These are phyloP conservation scores for Harrya chromipes DNA, from an alignment of 768 basidiomycete genomes.

Conservation along the genomic window DNA sequence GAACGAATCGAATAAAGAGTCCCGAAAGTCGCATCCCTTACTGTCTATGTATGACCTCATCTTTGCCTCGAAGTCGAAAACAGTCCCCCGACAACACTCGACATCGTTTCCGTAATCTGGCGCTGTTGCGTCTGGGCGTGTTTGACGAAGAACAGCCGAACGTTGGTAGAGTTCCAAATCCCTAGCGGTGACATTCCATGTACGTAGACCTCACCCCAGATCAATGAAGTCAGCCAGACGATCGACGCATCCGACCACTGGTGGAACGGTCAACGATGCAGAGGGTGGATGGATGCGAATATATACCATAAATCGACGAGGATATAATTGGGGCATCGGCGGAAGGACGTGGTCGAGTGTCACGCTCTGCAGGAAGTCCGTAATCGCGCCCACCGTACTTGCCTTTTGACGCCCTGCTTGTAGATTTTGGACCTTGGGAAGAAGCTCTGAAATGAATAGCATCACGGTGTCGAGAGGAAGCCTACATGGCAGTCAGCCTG, in stretches of 20 bases:
- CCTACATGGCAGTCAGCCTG: conserved; percentile 37
- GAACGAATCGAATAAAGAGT: neutral
- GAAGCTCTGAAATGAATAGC: conserved; percentile 82
- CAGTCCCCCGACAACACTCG: conserved; percentile 78
- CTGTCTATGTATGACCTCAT: conserved; percentile 24
- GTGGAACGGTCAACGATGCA: neutral
- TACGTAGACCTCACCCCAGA: conserved; percentile 96
- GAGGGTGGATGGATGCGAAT: neutral
- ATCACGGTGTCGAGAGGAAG: conserved; percentile 88
- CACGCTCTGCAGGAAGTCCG: conserved; percentile 71
- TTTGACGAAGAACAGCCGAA: conserved; percentile 89
- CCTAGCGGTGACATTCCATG: conserved; percentile 83
- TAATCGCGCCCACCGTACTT: conserved; percentile 63
- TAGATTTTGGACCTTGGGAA: conserved; percentile 80
- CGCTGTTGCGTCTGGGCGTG: conserved; percentile 69
- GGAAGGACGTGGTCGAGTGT: conserved; percentile 74
- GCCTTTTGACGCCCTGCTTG: conserved; percentile 64
- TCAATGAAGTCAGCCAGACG: conserved; percentile 88
- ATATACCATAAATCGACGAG: conserved; percentile 76
- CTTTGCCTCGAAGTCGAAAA: conserved; percentile 44
- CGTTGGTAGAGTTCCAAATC: conserved; percentile 88
- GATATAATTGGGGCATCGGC: conserved; percentile 55
- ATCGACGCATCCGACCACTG: conserved; percentile 93
- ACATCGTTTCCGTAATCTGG: conserved; percentile 74
- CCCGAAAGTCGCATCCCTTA: neutral